These are phyloP conservation scores for Craterostigma plantagineum DNA, from an alignment of 257 asterid genomes.

Conservation along the genomic window DNA sequence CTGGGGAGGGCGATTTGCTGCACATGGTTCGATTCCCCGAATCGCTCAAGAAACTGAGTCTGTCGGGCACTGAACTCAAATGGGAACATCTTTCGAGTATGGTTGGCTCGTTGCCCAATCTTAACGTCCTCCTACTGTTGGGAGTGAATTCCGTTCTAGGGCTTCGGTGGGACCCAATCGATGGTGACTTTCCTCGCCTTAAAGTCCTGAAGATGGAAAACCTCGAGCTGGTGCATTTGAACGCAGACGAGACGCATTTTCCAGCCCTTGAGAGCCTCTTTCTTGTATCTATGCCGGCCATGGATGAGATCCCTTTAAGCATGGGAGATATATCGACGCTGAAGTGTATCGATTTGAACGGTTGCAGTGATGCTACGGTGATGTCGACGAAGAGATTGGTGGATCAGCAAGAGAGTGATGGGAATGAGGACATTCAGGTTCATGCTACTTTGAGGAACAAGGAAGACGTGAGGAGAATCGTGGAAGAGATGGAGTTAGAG, in stretches of 20 bases:
- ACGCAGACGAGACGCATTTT: background rate
- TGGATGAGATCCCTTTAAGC: constrained; percentile 1
- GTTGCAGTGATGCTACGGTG: background rate
- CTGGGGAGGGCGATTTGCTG: background rate
- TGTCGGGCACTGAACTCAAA: background rate
- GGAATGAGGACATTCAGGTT: constrained; percentile 1
- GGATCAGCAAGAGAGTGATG: background rate
- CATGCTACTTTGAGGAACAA: background rate
- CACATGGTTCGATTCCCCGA: background rate
- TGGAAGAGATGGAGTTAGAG: no score
- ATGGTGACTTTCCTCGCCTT: constrained; percentile 1
- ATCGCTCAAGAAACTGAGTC: background rate
- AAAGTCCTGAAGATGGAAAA: background rate
- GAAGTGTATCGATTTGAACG: background rate
- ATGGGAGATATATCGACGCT: constrained; percentile 4
- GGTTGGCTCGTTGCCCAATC: constrained; percentile 5
- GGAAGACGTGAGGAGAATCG: no score
- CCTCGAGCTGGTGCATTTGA: background rate
- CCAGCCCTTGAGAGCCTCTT: background rate
- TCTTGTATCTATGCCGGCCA: no score
- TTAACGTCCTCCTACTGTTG: background rate
- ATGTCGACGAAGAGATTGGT: background rate
- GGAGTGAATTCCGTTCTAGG: background rate
- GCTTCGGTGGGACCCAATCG: background rate
- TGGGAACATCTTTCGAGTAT: background rate